Conservation (phyloP, 164 flowering plant genomes). For the Saururus chinensis region DNA sequence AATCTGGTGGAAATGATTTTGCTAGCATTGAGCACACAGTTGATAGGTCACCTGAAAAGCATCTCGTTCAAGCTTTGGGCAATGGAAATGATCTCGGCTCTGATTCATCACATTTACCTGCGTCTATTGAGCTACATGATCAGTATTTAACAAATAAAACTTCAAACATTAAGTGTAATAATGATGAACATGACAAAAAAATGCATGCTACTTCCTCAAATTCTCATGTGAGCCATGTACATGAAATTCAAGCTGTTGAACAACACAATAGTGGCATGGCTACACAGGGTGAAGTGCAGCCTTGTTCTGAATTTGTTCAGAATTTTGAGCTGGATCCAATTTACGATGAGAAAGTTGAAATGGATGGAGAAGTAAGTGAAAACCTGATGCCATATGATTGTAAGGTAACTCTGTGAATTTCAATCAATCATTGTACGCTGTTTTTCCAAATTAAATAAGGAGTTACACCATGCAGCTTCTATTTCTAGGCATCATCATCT, state of each 20-base stretch:
- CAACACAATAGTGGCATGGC: neutral
- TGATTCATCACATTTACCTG: neutral
- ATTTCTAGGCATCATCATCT: neutral
- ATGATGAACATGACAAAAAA: neutral
- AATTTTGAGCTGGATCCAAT: neutral
- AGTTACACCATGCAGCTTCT: neutral
- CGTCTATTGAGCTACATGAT: neutral
- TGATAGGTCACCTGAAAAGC: neutral
- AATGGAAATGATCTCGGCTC: neutral
- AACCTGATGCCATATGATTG: slow-evolving; percentile 8
- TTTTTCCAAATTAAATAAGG: neutral
- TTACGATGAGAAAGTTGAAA: neutral
- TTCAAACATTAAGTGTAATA: neutral
- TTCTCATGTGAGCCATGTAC: neutral
- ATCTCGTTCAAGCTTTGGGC: neutral
- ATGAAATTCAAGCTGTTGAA: neutral
- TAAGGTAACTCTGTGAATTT: slow-evolving; percentile 5
- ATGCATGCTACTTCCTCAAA: neutral
- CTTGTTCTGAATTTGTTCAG: neutral
- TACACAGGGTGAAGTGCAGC: neutral
- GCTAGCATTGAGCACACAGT: neutral
- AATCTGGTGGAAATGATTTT: neutral
- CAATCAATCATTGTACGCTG: neutral
- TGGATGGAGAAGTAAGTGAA: slow-evolving; percentile 1
- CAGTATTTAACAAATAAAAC: neutral